Evolutionary conservation across 2,329 filamentous ascomycete genomes (phyloP).

Genomic region (Ascocoryne sarcoides): DNA sequence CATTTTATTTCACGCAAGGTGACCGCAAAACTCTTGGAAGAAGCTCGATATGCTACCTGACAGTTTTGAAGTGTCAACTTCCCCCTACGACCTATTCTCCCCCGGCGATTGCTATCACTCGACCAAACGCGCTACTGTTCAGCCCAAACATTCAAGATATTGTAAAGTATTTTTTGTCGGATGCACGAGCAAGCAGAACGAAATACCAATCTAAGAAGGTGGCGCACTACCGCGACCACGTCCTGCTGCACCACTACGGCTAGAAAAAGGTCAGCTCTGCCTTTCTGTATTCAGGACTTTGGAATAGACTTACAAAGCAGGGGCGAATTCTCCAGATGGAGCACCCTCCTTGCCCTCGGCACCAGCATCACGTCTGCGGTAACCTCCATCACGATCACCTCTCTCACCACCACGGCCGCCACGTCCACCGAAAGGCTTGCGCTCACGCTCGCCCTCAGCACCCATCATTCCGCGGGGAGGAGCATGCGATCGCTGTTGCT

Average conservation of each 20-base stretch:
- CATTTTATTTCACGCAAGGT: conserved; percentile 9
- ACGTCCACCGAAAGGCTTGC: conserved; percentile 72
- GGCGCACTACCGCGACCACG: conserved; percentile 76
- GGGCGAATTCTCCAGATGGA: conserved; percentile 85
- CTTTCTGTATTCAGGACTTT: no score
- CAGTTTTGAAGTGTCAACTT: conserved; percentile 33
- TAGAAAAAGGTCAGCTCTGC: conserved; percentile 36
- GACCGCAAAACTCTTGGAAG: conserved; percentile 23
- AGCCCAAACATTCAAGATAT: conserved; percentile 32
- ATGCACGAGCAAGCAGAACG: conserved; percentile 28
- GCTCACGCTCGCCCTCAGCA: conserved; percentile 69
- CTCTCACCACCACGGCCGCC: conserved; percentile 57
- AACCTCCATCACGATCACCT: conserved; percentile 73
- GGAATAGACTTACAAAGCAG: conserved; percentile 68
- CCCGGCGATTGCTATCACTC: conserved; percentile 42
- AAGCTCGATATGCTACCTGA: conserved; percentile 32
- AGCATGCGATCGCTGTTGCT: conserved; percentile 95
- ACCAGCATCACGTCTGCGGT: conserved; percentile 82
- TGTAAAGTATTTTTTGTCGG: conserved; percentile 27
- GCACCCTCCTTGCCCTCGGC: conserved; percentile 76
- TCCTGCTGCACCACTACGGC: conserved; percentile 82
- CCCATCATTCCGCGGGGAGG: conserved; percentile 92
- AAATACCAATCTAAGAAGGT: conserved; percentile 25
- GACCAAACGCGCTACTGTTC: conserved; percentile 39
- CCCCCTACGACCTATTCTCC: conserved; percentile 37